Conservation (phyloP, 306 rosid genomes). For the Prosopis cineraria region DNA sequence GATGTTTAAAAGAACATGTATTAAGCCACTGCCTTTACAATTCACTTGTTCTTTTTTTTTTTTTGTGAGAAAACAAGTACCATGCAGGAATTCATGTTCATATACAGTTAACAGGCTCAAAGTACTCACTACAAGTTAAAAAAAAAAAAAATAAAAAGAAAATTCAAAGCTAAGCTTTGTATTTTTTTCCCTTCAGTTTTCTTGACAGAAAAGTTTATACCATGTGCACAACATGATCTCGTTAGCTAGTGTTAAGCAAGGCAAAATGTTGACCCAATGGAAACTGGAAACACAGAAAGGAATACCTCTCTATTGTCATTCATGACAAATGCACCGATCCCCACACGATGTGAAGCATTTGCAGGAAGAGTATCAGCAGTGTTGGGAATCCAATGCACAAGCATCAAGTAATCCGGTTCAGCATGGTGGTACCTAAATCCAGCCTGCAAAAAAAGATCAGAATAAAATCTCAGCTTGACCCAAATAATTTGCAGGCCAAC, state of each 20-base stretch:
- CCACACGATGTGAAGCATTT: constrained; percentile 87
- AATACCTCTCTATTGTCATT: constrained; percentile 63
- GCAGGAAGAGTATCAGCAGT: constrained; percentile 68
- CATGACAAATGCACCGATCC: constrained; percentile 81
- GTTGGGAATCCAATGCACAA: constrained; percentile 73
- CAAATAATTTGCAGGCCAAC: not conserved
- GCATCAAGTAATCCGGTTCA: constrained; percentile 81
- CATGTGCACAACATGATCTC: not conserved
- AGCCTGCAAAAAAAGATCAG: constrained; percentile 47
- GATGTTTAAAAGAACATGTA: no score
- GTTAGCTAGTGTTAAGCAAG: not conserved
- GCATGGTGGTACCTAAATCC: constrained; percentile 93
- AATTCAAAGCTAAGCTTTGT: not conserved
- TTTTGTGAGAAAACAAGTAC: no score
- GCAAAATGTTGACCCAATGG: not conserved
- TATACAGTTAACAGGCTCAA: no score
- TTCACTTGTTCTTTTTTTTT: no score
- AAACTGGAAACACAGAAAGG: not conserved
- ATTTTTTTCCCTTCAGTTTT: not conserved
- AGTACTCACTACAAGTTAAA: no score
- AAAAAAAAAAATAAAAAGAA: not conserved
- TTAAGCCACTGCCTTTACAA: no score
- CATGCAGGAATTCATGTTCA: no score
- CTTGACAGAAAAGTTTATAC: not conserved
- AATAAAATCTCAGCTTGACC: not conserved